Evolutionary conservation across 108 stramenopile genomes (phyloP), one percentile per base, ranked within the genome.

Genomic region (Cyclotella distinguenda): DNA sequence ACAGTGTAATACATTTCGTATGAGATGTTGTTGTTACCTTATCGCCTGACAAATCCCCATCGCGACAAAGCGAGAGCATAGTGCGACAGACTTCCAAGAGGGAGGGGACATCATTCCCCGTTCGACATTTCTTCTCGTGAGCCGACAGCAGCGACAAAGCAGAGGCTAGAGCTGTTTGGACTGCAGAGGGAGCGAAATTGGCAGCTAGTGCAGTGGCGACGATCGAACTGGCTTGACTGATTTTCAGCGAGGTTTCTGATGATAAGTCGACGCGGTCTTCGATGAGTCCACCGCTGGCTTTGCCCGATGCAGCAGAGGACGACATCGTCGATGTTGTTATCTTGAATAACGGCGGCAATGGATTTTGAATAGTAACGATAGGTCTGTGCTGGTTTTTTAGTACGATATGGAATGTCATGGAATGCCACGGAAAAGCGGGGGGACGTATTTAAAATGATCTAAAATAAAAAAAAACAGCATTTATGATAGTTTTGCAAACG

Each of bases 241-340:
- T 73, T 76, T 91, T 95, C 79, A 80, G 77, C 47, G 86, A 72
- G 33, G 84, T 83, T 77, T 95, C 93, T 35, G 56, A 49, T 10
- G 87, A 84, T 35, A 91, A 79, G 60, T 95, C 93, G 45, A 88
- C 51, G 64, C 81, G 80, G 79, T 95, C 93, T 74, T 95, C 90
- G 63, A 95, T 78, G 68, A 90, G 79, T 19, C 93, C 93, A 61
- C 87, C 92, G 6, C 72, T 34, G 47, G 91, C 91, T 43, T 55
- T 48, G 72, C 92, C 92, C 9, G 86, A 86, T 31, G 77, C 22
- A 21, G 45, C 48, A 21, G 59, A 35, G 51, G 60, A 53, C 30
- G 55, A 47, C 46, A 60, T 59, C 36, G 46, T 55, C 6, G 6
- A 7, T 7, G 49, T 50, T 5, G n/a, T 50, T 50, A n/a, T n/a